These are phyloP conservation scores for Boechera stricta DNA, from an alignment of 345 rosid genomes.

Conservation along the genomic window DNA sequence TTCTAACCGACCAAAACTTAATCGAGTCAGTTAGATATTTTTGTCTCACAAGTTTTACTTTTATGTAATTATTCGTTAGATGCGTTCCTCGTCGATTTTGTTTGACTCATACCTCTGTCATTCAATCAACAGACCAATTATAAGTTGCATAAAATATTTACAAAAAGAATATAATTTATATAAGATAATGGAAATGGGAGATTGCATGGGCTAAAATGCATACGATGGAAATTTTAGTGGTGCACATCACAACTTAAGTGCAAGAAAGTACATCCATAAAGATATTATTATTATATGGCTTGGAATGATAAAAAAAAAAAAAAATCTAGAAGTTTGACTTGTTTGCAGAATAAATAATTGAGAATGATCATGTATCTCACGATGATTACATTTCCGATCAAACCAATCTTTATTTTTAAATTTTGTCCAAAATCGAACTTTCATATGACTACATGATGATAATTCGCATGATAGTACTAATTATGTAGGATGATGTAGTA, in stretches of 20 bases:
- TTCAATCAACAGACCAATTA: background rate
- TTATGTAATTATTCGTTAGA: constrained; percentile 19
- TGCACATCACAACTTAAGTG: background rate
- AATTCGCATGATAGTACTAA: background rate
- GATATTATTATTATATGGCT: constrained; percentile 26
- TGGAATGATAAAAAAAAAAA: constrained; percentile 4
- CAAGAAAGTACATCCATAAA: constrained; percentile 26
- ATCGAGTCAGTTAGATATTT: background rate
- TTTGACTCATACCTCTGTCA: constrained; percentile 22
- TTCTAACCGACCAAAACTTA: constrained; percentile 21
- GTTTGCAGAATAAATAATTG: constrained; percentile 22
- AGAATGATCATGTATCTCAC: constrained; percentile 24
- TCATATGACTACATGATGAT: background rate
- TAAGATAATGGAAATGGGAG: constrained; percentile 14
- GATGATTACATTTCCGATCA: constrained; percentile 22
- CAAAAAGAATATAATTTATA: background rate
- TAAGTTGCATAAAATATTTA: background rate
- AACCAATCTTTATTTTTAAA: background rate
- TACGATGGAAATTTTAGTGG: constrained; percentile 6
- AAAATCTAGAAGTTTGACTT: constrained; percentile 24
- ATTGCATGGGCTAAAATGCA: constrained; percentile 9
- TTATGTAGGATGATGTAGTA: background rate
- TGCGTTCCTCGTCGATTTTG: constrained; percentile 20
- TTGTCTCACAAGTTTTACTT: constrained; percentile 12
- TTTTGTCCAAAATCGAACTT: background rate